A percentile compares a stretch with the other conserved stretches of the same genome.
Conservation (phyloP, 768 basidiomycete species). For the Hericium coralloides region DNA sequence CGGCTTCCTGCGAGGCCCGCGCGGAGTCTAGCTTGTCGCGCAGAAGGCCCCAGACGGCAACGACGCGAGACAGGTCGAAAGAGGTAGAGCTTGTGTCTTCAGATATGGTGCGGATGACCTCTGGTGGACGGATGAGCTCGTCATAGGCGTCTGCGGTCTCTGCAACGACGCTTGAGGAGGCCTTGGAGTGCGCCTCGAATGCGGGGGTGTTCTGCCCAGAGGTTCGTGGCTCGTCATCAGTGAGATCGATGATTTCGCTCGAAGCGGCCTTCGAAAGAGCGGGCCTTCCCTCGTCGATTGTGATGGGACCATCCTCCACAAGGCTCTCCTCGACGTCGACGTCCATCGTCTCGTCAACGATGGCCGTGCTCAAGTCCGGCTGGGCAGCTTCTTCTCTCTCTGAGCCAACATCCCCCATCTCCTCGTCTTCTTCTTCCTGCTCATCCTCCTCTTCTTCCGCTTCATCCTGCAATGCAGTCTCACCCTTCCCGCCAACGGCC, state of each 20-base stretch:
- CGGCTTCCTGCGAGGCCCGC: neutral
- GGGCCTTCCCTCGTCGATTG: neutral
- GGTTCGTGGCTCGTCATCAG: neutral
- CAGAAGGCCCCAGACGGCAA: slow-evolving; percentile 15
- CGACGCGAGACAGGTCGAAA: slow-evolving; percentile 27
- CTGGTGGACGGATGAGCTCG: neutral
- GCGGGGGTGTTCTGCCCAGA: neutral
- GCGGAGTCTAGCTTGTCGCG: slow-evolving; percentile 1
- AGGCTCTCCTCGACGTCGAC: slow-evolving; percentile 9
- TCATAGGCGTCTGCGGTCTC: neutral
- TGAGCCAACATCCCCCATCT: neutral
- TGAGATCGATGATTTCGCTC: slow-evolving; percentile 1
- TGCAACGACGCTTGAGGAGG: neutral
- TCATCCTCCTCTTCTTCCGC: slow-evolving; percentile 16
- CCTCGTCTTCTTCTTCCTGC: slow-evolving; percentile 14
- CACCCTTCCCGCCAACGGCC: neutral
- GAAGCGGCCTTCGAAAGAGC: neutral
- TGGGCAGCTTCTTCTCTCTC: neutral
- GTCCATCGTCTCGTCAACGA: slow-evolving; percentile 12
- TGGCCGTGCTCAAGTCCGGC: neutral
- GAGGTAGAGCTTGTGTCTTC: slow-evolving; percentile 18
- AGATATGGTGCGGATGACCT: slow-evolving; percentile 9
- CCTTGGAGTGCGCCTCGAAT: neutral
- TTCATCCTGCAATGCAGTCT: neutral
- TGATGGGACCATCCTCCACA: neutral